Evolutionary conservation across 768 basidiomycete species (phyloP).

Genomic region (Austroboletus festivus): DNA sequence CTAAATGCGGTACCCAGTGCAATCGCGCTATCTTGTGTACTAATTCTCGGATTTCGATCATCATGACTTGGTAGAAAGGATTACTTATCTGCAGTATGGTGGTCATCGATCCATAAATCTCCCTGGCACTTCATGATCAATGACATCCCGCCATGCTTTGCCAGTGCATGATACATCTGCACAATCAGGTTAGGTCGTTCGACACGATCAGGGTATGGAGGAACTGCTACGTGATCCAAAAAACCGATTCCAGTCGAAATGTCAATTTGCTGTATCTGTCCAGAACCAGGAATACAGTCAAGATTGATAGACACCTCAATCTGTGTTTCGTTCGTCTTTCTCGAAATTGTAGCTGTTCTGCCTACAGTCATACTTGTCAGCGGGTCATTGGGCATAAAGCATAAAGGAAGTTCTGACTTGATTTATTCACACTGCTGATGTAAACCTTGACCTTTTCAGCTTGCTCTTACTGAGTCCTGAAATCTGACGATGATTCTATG

Average conservation of each 20-base stretch:
- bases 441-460: too few relatives aligned
- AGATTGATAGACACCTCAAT: conserved; percentile 82
- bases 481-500: conserved; percentile 17
- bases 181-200: conserved; percentile 1
- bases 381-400: too few relatives aligned
- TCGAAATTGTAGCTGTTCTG: conserved; percentile 67
- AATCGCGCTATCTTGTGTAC: conserved; percentile 81
- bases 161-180: conserved; percentile 97
- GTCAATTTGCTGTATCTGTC: conserved; percentile 68
- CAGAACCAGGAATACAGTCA: conserved; percentile 68
- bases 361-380: conserved; percentile 42
- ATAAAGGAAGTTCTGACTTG: too few relatives aligned
- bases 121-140: conserved; percentile 89
- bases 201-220: neutral
- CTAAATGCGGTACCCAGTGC: conserved; percentile 91
- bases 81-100: conserved; percentile 95
- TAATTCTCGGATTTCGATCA: conserved; percentile 7
- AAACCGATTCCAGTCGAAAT: conserved; percentile 97
- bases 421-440: too few relatives aligned
- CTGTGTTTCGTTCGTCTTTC: conserved; percentile 89
- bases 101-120: conserved; percentile 97
- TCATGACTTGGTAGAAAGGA: conserved; percentile 12
- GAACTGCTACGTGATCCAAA: conserved; percentile 80
- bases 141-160: conserved; percentile 95
- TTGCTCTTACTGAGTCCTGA: neutral